These are phyloP conservation scores for Erigeron canadensis DNA, from an alignment of 129 eudicot species.

Conservation along the genomic window DNA sequence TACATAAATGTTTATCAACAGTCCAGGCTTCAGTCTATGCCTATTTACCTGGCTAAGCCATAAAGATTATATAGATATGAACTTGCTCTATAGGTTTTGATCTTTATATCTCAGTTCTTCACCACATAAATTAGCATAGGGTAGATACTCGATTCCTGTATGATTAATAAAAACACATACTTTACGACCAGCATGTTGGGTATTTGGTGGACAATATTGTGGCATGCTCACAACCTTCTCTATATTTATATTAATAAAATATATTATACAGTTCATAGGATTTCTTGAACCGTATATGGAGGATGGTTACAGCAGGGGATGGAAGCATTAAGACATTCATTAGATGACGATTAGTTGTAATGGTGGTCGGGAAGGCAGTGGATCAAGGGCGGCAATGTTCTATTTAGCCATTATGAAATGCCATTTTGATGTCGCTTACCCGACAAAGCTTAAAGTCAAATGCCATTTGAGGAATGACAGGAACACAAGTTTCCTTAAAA, in stretches of 20 bases:
- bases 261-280: constrained; percentile 65
- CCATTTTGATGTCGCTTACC: background rate
- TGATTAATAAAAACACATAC: background rate
- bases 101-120: background rate
- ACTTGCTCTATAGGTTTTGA: background rate
- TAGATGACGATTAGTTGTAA: too few species aligned
- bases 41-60: background rate
- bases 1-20: background rate
- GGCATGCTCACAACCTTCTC: background rate
- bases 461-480: background rate
- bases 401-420: background rate
- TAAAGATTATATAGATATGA: background rate
- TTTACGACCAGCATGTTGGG: background rate
- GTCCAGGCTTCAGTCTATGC: background rate
- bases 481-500: background rate
- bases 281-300: constrained; percentile 81
- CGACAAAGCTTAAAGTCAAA: constrained; percentile 19
- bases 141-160: background rate
- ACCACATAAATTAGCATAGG: background rate
- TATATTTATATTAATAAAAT: background rate
- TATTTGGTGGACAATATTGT: constrained; percentile 5
- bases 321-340: constrained; percentile 41
- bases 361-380: background rate
- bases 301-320: constrained; percentile 57
- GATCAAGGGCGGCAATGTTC: constrained; percentile 34